Evolutionary conservation across 176 grass and related monocot genomes (phyloP), one percentile per base, ranked within the genome.

Genomic region (Otatea glauca): DNA sequence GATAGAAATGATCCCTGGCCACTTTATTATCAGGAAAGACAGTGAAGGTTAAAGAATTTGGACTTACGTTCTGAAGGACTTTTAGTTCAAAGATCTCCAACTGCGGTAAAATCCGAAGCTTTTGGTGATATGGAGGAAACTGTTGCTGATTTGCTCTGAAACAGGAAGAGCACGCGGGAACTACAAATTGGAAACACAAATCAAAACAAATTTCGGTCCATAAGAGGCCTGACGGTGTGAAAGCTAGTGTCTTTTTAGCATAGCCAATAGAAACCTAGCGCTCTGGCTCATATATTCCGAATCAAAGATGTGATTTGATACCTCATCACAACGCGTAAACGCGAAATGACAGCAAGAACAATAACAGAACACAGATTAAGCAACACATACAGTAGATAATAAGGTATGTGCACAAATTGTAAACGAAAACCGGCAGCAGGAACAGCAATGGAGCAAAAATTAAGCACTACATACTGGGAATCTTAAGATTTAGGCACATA

Each of bases 131-230:
- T 29, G 44, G 37, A 67, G 58, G 38, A 20, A 27, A 37, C 20
- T n/a, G 38, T 37, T 24, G 25, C 37, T 6, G 1, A 20, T 38
- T 84, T 88, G 0, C 68, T 68, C 61, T 39, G 76, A 75, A 88
- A 47, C 10, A 60, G n/a, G n/a, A 60, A 21, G n/a, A 74, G 49
- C 39, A 51, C 2, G 14, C 6, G 2, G 21, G 25, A n/a, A 49
- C 4, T 20, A 35, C 79, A 74, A 50, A 58, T 21, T 67, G 9
- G 35, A 67, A 43, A 65, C 56, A 27, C 38, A 25, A 65, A 73
- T 29, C 9, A 21, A 39, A 58, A 6, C 39, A 16, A 58, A 18
- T 10, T 35, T 60, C 69, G 13, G 51, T 51, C 50, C 1, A 29
- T 29, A 29, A 41, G 54, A 51, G 7, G 1, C 38, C 21, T 49